Evolutionary conservation across 495 filamentous ascomycete species (phyloP).

Genomic region (Penicillium soppii): DNA sequence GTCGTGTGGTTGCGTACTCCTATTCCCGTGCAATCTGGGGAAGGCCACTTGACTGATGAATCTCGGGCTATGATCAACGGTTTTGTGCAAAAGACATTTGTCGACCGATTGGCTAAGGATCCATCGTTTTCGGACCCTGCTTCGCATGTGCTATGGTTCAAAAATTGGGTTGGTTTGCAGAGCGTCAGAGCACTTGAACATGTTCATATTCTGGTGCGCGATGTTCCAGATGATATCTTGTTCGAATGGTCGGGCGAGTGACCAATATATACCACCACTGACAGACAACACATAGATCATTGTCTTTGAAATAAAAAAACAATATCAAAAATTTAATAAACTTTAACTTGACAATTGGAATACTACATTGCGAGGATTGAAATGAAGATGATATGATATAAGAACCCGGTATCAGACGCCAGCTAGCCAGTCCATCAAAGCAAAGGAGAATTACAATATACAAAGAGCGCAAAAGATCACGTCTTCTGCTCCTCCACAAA

Average conservation of each 20-base stretch:
- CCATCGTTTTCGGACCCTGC: conserved; percentile 33
- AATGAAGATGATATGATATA: not conserved
- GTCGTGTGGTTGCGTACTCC: conserved; percentile 61
- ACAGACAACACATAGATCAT: too few species aligned
- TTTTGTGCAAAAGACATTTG: conserved; percentile 71
- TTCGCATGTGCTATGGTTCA: conserved; percentile 81
- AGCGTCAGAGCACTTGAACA: conserved; percentile 82
- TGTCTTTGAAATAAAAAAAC: too few species aligned
- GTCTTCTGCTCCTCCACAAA: conserved; percentile 84
- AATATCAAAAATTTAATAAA: too few species aligned
- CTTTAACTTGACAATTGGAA: too few species aligned
- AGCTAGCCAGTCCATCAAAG: conserved; percentile 17
- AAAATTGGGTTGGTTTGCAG: conserved; percentile 89
- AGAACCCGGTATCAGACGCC: conserved; percentile 24
- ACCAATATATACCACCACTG: too few species aligned
- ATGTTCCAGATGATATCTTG: conserved; percentile 58
- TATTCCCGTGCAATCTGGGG: conserved; percentile 43
- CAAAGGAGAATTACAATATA: conserved; percentile 16
- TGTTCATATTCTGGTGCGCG: conserved; percentile 67
- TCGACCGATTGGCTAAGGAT: conserved; percentile 49
- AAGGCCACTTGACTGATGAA: conserved; percentile 74
- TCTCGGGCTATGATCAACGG: conserved; percentile 57
- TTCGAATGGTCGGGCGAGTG: conserved; percentile 57
- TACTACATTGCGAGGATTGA: not conserved
- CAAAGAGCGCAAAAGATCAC: conserved; percentile 19